phyloP scores from a whole-genome alignment of 352 stramenopile species.

The Thraustotheca clavata region DNA sequence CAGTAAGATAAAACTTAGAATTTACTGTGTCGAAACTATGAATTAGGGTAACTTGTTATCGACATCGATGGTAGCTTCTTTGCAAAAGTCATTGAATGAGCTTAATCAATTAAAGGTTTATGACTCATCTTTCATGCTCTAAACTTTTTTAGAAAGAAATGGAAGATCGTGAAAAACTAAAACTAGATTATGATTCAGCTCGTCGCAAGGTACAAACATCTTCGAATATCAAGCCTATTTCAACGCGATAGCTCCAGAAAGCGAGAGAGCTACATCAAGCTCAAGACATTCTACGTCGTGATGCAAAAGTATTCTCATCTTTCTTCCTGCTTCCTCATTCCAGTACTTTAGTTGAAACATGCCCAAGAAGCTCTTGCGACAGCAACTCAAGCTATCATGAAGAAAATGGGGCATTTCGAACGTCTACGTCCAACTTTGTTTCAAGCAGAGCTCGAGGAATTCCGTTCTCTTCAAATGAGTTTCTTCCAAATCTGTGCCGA shows the following conservation, averaged over 20 bases:
- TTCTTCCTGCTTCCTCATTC: not conserved
- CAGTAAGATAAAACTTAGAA: slow-evolving; percentile 13
- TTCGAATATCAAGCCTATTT: not conserved
- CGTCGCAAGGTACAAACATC: slow-evolving; percentile 23
- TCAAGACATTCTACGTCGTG: slow-evolving; percentile 26
- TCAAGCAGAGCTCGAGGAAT: slow-evolving; percentile 26
- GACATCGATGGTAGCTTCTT: slow-evolving; percentile 25
- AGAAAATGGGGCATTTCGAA: slow-evolving; percentile 28
- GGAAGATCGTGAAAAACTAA: slow-evolving; percentile 27
- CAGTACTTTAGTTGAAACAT: slow-evolving; percentile 22
- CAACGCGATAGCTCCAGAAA: slow-evolving; percentile 18
- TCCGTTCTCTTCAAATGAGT: slow-evolving; percentile 25
- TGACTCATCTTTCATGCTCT: slow-evolving; percentile 20
- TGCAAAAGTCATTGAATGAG: slow-evolving; percentile 36
- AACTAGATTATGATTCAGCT: slow-evolving; percentile 30
- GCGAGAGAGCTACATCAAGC: slow-evolving; percentile 25
- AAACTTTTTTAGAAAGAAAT: slow-evolving; percentile 25
- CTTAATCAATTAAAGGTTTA: slow-evolving; percentile 23
- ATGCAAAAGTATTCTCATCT: slow-evolving; percentile 24
- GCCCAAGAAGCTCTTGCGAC: slow-evolving; percentile 13
- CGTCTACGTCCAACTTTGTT: slow-evolving; percentile 22
- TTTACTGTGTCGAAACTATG: not conserved
- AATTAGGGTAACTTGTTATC: slow-evolving; percentile 27
- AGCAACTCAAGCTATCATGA: slow-evolving; percentile 23
- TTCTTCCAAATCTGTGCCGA: slow-evolving; percentile 26